phyloP scores from a whole-genome alignment of 768 basidiomycete species.

The Tricholoma hemisulphureum region DNA sequence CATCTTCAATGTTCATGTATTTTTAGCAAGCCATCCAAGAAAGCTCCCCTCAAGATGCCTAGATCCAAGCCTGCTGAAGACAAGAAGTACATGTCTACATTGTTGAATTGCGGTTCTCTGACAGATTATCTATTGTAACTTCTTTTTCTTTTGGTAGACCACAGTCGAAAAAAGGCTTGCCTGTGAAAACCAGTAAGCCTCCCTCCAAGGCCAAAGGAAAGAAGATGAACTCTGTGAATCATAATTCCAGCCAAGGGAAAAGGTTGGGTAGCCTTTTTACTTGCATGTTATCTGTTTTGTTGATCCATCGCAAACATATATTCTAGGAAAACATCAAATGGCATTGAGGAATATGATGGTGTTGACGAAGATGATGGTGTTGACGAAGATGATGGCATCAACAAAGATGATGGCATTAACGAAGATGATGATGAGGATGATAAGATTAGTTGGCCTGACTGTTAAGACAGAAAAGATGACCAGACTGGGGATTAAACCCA shows the following conservation, averaged over 20 bases:
- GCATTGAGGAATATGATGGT: too few species aligned
- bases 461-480: too few species aligned
- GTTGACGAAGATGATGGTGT: too few species aligned
- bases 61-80: background rate
- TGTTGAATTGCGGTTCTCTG: background rate
- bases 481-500: too few species aligned
- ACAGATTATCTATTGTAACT: background rate
- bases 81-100: background rate
- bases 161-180: too few species aligned
- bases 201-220: background rate
- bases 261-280: background rate
- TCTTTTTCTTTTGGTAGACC: too few species aligned
- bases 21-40: background rate
- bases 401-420: background rate
- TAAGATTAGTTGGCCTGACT: too few species aligned
- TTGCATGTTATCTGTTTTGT: background rate
- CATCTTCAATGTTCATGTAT: too few species aligned
- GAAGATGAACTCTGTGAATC: background rate
- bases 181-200: background rate
- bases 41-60: background rate
- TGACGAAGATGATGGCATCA: too few species aligned
- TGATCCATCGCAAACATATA: too few species aligned
- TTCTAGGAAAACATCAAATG: background rate
- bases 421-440: background rate
- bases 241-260: background rate